These are phyloP conservation scores for Tetratostichococcus sp. DNA, from an alignment of 139 green algal genomes.

Conservation along the genomic window DNA sequence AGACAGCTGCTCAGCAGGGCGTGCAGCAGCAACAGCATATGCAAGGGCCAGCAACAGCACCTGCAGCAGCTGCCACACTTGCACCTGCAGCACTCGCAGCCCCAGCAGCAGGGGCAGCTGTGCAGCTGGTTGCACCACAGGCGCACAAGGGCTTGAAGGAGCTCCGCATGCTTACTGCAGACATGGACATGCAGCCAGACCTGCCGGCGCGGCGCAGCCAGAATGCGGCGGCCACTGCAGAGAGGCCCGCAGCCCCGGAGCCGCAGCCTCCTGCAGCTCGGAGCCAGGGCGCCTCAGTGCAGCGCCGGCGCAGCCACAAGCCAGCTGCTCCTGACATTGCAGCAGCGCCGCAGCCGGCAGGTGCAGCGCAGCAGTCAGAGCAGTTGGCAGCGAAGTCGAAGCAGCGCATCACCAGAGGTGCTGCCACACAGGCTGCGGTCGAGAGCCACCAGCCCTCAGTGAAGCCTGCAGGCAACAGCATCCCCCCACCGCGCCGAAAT, in stretches of 20 bases:
- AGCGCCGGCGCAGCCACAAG: no score
- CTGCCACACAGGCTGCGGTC: background rate
- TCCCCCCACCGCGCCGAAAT: background rate
- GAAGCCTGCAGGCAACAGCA: background rate
- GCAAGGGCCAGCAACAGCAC: no score
- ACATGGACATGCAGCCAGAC: background rate
- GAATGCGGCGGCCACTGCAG: background rate
- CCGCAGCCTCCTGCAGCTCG: background rate
- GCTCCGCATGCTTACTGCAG: no score
- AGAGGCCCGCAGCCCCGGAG: no score
- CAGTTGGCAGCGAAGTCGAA: no score
- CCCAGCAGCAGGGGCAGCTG: background rate
- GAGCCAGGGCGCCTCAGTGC: no score
- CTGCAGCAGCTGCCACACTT: background rate
- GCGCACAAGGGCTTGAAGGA: background rate
- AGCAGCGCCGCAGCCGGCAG: no score
- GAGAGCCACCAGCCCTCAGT: background rate
- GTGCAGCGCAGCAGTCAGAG: no score
- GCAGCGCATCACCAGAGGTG: no score
- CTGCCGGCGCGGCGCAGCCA: background rate
- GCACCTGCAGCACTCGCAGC: slow-evolving; percentile 1
- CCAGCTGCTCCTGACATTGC: no score
- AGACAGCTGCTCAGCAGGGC: background rate
- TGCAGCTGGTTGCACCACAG: background rate
- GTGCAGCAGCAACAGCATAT: no score